These are phyloP conservation scores for Viola odorata DNA, from an alignment of 345 rosid genomes.

Conservation along the genomic window DNA sequence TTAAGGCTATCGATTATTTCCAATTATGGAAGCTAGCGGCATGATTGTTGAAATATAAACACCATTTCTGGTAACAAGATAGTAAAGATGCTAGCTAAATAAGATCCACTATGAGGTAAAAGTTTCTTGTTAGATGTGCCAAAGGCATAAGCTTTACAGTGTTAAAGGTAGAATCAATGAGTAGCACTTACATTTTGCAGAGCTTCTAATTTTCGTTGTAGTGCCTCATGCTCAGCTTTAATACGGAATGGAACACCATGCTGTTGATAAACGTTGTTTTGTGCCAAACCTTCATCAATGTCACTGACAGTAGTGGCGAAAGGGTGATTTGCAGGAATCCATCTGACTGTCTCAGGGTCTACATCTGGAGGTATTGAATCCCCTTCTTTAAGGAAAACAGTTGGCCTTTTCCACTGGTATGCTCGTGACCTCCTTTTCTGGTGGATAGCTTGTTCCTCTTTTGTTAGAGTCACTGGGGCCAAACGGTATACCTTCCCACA, in stretches of 20 bases:
- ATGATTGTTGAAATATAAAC: background rate
- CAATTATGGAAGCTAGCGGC: background rate
- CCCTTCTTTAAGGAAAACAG: constrained; percentile 86
- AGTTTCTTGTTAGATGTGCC: too few relatives aligned
- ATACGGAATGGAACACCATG: constrained; percentile 92
- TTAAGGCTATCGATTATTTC: background rate
- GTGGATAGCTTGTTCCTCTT: constrained; percentile 69
- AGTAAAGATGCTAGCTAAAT: too few relatives aligned
- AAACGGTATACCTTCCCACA: constrained; percentile 82
- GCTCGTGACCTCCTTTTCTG: constrained; percentile 93
- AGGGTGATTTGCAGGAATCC: constrained; percentile 99
- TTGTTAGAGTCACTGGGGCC: constrained; percentile 80
- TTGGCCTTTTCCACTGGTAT: constrained; percentile 93
- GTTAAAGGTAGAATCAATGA: background rate
- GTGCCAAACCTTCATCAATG: constrained; percentile 85
- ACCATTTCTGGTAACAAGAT: too few relatives aligned
- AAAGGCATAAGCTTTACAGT: background rate
- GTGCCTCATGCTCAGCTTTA: constrained; percentile 86
- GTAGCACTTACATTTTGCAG: constrained; percentile 54
- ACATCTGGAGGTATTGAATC: constrained; percentile 79
- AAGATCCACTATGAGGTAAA: too few relatives aligned
- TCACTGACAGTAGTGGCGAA: constrained; percentile 86
- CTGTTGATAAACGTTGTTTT: constrained; percentile 82
- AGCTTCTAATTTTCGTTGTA: constrained; percentile 80
- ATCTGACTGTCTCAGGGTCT: constrained; percentile 86